phyloP scores from a whole-genome alignment of 2,329 filamentous ascomycete species.

The Chaetomium olivaceum region DNA sequence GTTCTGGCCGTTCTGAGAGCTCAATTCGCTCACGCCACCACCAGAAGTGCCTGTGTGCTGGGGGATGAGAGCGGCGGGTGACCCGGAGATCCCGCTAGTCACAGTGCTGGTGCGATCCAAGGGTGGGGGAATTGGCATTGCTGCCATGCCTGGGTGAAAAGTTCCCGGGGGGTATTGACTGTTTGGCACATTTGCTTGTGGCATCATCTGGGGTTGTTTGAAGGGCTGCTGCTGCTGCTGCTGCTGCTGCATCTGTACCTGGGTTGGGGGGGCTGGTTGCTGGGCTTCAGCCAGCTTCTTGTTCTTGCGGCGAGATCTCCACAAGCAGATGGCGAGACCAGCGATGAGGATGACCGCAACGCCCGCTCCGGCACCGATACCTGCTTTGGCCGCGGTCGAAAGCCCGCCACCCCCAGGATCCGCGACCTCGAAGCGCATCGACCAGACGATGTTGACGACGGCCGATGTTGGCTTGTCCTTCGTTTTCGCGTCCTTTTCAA shows the following conservation, averaged over 20 bases:
- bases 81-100: slow-evolving; percentile 4
- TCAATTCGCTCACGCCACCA: slow-evolving; percentile 26
- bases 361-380: slow-evolving; percentile 28
- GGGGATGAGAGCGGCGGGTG: slow-evolving; percentile 15
- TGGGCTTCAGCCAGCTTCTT: slow-evolving; percentile 20
- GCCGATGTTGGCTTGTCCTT: slow-evolving; percentile 33
- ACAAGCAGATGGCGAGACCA: slow-evolving; percentile 28
- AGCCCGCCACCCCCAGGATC: slow-evolving; percentile 18
- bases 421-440: slow-evolving; percentile 33
- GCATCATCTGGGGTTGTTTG: slow-evolving; percentile 14
- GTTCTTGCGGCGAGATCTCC: slow-evolving; percentile 27
- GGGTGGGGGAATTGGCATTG: not conserved
- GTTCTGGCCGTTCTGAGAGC: slow-evolving; percentile 20
- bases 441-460: slow-evolving; percentile 36
- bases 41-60: slow-evolving; percentile 28
- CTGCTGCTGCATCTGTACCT: not conserved
- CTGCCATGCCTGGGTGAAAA: not conserved
- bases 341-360: slow-evolving; percentile 26
- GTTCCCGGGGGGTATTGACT: slow-evolving; percentile 7
- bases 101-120: slow-evolving; percentile 16
- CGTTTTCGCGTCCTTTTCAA: slow-evolving; percentile 23
- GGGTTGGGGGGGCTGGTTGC: slow-evolving; percentile 6
- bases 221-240: not conserved
- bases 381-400: slow-evolving; percentile 27
- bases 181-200: slow-evolving; percentile 8